A percentile compares a stretch with the other conserved stretches of the same genome.
Conservation (phyloP, 805 yeast species). For the Ogataea methylovora region DNA sequence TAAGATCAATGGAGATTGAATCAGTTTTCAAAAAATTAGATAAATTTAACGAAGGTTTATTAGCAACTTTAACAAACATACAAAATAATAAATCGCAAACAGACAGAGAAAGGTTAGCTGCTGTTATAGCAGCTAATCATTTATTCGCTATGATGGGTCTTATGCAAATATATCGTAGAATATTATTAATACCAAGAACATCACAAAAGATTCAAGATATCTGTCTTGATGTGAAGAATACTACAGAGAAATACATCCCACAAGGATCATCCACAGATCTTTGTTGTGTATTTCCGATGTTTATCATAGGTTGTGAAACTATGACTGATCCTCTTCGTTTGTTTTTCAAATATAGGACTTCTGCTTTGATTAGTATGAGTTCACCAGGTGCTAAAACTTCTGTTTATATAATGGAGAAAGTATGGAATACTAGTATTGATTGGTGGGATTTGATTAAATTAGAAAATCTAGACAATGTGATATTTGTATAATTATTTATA, state of each 20-base stretch:
- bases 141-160: conserved; percentile 47
- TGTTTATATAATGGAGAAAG: conserved; percentile 34
- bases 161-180: conserved; percentile 50
- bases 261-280: conserved; percentile 43
- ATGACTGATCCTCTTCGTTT: conserved; percentile 26
- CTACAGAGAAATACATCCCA: conserved; percentile 32
- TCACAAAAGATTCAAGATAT: conserved; percentile 42
- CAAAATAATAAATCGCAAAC: no score
- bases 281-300: conserved; percentile 47
- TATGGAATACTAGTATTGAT: conserved; percentile 47
- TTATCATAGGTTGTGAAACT: conserved; percentile 55
- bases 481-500: no score
- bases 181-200: conserved; percentile 35
- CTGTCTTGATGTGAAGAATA: conserved; percentile 30
- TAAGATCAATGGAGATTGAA: conserved; percentile 35
- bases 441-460: no score
- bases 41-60: conserved; percentile 8
- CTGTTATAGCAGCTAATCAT: conserved; percentile 39
- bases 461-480: no score
- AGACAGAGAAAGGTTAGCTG: conserved; percentile 1
- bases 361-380: conserved; percentile 34
- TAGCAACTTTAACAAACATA: conserved; percentile 1
- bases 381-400: conserved; percentile 24
- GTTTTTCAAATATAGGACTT: conserved; percentile 33
- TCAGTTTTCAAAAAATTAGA: conserved; percentile 21